Conservation (phyloP, 1,139 yeast genomes). For the Candida albicans region DNA sequence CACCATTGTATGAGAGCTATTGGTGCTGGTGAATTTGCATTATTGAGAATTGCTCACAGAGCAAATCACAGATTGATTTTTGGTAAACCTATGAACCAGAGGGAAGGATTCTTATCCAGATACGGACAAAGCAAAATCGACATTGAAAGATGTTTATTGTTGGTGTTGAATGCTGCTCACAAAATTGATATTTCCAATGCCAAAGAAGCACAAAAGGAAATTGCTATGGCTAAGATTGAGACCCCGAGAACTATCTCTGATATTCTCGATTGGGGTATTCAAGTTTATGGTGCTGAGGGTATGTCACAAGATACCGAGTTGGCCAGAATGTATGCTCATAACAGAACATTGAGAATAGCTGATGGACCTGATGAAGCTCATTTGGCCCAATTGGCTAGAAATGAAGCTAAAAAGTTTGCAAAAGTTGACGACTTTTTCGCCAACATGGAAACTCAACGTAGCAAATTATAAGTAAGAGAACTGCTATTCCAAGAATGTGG, state of each 20-base stretch:
- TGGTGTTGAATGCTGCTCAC: slow-evolving; percentile 67
- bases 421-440: slow-evolving; percentile 37
- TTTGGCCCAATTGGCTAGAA: slow-evolving; percentile 57
- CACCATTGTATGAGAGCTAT: slow-evolving; percentile 75
- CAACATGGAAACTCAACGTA: slow-evolving; percentile 21
- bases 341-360: slow-evolving; percentile 65
- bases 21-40: slow-evolving; percentile 66
- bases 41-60: slow-evolving; percentile 52
- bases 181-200: slow-evolving; percentile 59
- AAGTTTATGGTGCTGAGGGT: slow-evolving; percentile 71
- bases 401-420: slow-evolving; percentile 37
- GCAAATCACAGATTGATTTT: slow-evolving; percentile 58
- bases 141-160: slow-evolving; percentile 55
- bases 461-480: slow-evolving; percentile 24
- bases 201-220: slow-evolving; percentile 57
- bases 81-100: slow-evolving; percentile 53
- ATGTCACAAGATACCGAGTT: slow-evolving; percentile 64
- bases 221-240: slow-evolving; percentile 69
- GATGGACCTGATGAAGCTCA: slow-evolving; percentile 82
- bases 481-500: too few species aligned
- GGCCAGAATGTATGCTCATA: slow-evolving; percentile 55
- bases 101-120: slow-evolving; percentile 53
- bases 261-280: slow-evolving; percentile 67
- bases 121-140: slow-evolving; percentile 62
- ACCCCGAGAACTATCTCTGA: slow-evolving; percentile 59